Evolutionary conservation across 2,329 filamentous ascomycete genomes (phyloP), one percentile per base, ranked within the genome.

Genomic region (Erysiphe pisi): DNA sequence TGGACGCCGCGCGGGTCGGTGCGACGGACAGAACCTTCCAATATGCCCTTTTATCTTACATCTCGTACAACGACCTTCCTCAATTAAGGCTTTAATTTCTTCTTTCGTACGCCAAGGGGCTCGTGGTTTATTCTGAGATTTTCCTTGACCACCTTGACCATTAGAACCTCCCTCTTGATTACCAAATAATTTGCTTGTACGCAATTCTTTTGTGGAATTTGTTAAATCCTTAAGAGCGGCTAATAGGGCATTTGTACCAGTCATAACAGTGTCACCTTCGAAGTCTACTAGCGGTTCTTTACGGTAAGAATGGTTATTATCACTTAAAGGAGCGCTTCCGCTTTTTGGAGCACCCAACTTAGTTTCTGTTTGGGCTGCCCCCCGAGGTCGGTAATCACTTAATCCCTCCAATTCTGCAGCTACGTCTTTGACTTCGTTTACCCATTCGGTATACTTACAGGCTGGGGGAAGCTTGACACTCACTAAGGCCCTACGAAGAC

Each of bases 21-120:
- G 45, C 14, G 36, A 73, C n/a, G 43, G 40, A 73, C 11, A 73
- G 47, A 47, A 73, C 11, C 16, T 36, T 22, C 40, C 45, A 20
- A 73, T 49, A 49, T 73, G 40, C 20, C 40, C n/a, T 49, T 73
- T 73, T 49, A 45, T n/a, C 14, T 36, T 49, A 73, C 70, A 73
- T 9, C 70, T 36, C 18, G 70, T 73, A 28, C 70, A 73, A 4
- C 70, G 28, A 18, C 70, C 45, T 49, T 73, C 43, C 1, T 73
- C 45, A 43, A 73, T 25, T 25, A 73, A 31, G 6, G 25, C 47
- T 25, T 73, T 73, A 31, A 49, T 25, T 25, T 73, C 70, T 49
- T 73, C 43, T 28, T 25, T 73, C 4, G 18, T n/a, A 9, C 40
- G 40, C 70, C 18, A 73, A 22, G 70, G 70, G 31, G 40, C 70